Base-by-base conservation (phyloP, 164 flowering plant species). In the Cinnamomum micranthum region DNA sequence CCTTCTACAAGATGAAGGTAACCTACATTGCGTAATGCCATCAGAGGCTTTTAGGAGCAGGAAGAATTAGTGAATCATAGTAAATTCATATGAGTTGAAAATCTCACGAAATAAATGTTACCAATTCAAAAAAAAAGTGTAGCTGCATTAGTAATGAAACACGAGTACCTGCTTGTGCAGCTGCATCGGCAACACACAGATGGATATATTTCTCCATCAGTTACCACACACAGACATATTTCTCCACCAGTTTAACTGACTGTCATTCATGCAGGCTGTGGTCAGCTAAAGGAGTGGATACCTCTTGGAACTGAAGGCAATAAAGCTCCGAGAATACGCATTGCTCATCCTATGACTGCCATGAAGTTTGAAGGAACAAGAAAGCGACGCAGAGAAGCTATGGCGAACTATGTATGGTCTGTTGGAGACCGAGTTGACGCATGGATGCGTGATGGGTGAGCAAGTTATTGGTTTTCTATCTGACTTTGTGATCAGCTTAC, bases 401-500 rank as follows among this genome's bases (percentile, higher is more conserved):
- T 84, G 75, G 89, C 84, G 28, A 88, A 85, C 72, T 80, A 84
- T 86, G 47, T 73, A 71, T 96, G 97, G 97, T 84, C 88, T 80
- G 89, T 91, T 80, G 99, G 97, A 71, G 99, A 96, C 77, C 88
- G 75, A 81, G 98, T 92, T 73, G 99, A 96, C 84, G 97, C 91
- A n/a, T 91, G 87, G 92, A 80, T 91, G 22, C 85, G 78, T 70
- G 82, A 90, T 76, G 82, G 98, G 99, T 96, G 83, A 75, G 86
- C 50, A 33, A 35, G 22, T 41, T 41, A 41, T 41, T 41, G 47
- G 47, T 41, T 41, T 41, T 41, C 47, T 7, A 41, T 41, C 47
- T 41, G 47, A 41, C 47, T 41, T 41, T 41, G 47, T 41, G 47
- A 41, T 41, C 10, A 9, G 47, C 47, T 41, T 9, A 41, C 47